Base-by-base conservation (phyloP, 2,329 filamentous ascomycete genomes). In the Penicillium sp. region DNA sequence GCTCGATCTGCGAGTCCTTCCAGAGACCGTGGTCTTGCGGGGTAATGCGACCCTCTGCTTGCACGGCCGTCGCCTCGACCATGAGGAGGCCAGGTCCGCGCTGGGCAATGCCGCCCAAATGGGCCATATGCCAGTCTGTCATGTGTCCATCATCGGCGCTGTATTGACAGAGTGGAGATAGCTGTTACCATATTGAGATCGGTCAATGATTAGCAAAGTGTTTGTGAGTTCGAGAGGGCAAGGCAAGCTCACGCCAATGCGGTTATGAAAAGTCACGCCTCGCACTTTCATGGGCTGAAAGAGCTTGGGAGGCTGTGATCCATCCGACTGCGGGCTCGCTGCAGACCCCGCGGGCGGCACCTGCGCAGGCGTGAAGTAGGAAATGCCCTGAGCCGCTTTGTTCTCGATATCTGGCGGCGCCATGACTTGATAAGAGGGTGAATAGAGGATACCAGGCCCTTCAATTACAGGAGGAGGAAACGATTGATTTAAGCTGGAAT, bases 111-210 rank as follows among this genome's bases (percentile, higher is more conserved):
- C 91, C 88, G 57, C 92, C 91, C 27, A 94, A 81, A 70, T 96
- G 92, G 16, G 92, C 87, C 51, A 94, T 79, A 74, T 96, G 92
- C 84, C 87, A 96, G 72, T 89, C 83, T 1, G 89, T 93, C 63
- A 89, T 80, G 75, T 94, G 89, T 40, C 93, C 87, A 70, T 89
- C 83, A 46, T 87, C 70, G 14, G 87, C 84, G 6, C 82, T 85
- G 75, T 90, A 90, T 72, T 89, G 87, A 73, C 87, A 89, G 4
- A 89, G 76, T 0, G 87, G 87, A 2, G 85, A 82, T 11, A 88
- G 77, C 77, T 80, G 27, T 44, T 27, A 7, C 4, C 2, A 11
- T 37, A 7, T 46, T 6, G n/a, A 18, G 5, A 13, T 33, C 7
- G 6, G 18, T 18, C 22, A 16, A 13, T 18, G 3, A 31, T 46